Evolutionary conservation across 164 flowering plant species (phyloP), one percentile per base, ranked within the genome.

Genomic region (Aristolochia californica): DNA sequence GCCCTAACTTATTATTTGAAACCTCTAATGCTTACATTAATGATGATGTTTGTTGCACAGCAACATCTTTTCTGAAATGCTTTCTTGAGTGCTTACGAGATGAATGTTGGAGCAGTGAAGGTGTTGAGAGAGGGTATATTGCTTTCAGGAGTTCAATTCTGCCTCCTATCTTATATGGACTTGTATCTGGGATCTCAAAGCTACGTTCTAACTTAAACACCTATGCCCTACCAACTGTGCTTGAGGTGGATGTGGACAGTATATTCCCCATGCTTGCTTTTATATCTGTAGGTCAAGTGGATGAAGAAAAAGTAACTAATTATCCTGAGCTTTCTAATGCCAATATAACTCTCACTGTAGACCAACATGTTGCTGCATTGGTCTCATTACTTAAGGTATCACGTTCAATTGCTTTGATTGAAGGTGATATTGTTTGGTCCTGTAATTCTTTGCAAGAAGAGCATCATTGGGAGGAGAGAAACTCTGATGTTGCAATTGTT

Each of bases 21-120:
- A 84, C 85, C 1, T 60, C 70, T 17, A 66, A 81, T 38, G 95
- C 91, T 1, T 94, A 87, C 60, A 64, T 73, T 55, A 97, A 94
- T 71, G 99, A 94, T 68, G 99, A 90, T 71, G 90, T 90, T 17
- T 94, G 97, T 68, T 83, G 88, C 75, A 93, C 97, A 64, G 83
- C 77, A 50, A 94, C 99, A 18, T 72, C 90, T 14, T 94, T 94
- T 64, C 68, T 90, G 69, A 94, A 86, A 77, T 90, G 97, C 72
- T 82, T 90, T 50, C 83, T 94, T 58, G 93, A 85, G 77, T 66
- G 69, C 66, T 72, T 94, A 68, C 89, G 96, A 56, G 91, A 94
- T 76, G 99, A 87, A 62, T 87, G 78, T 69, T 94, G 99, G 99
- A 75, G 76, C 51, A 83, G 83, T 67, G 82, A 90, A 66, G 97